Evolutionary conservation across 805 yeast genomes (phyloP), one percentile per base, ranked within the genome.

Genomic region (Zygotorulaspora sp.): DNA sequence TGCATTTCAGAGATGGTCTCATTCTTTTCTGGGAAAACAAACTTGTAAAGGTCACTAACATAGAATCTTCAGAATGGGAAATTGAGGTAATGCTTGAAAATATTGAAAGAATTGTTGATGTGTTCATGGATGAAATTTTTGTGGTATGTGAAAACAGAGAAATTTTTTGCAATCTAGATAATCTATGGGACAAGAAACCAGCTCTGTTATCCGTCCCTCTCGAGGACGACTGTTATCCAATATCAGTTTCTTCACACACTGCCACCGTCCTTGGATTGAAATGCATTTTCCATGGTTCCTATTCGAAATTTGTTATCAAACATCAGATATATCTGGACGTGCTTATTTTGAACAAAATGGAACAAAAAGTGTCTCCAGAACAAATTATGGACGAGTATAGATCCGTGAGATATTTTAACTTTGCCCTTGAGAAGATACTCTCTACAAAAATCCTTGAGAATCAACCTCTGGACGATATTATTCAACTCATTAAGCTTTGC

Each of bases 361-460:
- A 38, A 2, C 38, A 38, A 17, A 47, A 44, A 6, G 34, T 38
- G 4, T 24, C 39, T 19, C 16, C 40, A n/a, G 45, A 43, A n/a
- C 41, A 40, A 4, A 54, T 62, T n/a, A 50, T 52, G 17, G 31
- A 34, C 1, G 44, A 50, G 6, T 59, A 51, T 41, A 44, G 47
- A 13, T 18, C 48, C 1, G 33, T 58, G 16, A 51, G 51, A 14
- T 58, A 61, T 36, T 62, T 57, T 35, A 55, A 55, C 10, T 62
- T 61, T 50, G 55, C 62, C 2, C 32, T 62, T 25, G 66, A 62
- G 32, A 62, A 60, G 27, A 48, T 62, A 5, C 42, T 62, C 15
- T 57, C 63, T 2, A 37, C 45, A 10, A 52, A 49, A 29, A 44
- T 62, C 7, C 30, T 58, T 14, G 44, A 45, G 4, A 45, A 50